Evolutionary conservation across 352 stramenopile species (phyloP).

Genomic region (Globisporangium rhizosaccharum): DNA sequence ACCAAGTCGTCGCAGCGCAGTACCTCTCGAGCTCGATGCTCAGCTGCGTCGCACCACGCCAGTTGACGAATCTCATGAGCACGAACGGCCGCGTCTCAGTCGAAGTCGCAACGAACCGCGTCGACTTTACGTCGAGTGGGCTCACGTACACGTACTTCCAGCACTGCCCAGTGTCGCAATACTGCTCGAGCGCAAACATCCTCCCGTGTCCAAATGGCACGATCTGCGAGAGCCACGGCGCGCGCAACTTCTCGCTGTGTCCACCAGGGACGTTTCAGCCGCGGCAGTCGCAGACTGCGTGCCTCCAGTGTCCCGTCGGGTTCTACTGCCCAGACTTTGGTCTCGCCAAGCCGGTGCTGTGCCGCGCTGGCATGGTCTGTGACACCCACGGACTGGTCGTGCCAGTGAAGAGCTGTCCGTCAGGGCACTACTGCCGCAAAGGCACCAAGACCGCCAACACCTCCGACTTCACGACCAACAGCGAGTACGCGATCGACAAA

Average conservation of each 20-base stretch:
- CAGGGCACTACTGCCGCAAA: constrained; percentile 90
- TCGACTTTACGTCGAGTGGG: constrained; percentile 76
- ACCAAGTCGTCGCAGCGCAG: constrained; percentile 51
- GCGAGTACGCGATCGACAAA: constrained; percentile 48
- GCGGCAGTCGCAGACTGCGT: constrained; percentile 61
- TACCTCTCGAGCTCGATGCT: constrained; percentile 77
- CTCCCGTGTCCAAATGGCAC: constrained; percentile 88
- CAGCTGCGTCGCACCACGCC: constrained; percentile 73
- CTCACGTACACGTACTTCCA: constrained; percentile 74
- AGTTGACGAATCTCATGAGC: constrained; percentile 37
- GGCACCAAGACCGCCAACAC: constrained; percentile 89
- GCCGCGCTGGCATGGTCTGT: constrained; percentile 91
- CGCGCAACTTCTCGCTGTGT: constrained; percentile 94
- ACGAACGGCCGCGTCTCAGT: constrained; percentile 52
- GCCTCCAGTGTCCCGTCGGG: constrained; percentile 91
- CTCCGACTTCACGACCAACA: constrained; percentile 54
- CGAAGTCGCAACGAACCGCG: constrained; percentile 82
- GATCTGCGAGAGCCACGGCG: constrained; percentile 30
- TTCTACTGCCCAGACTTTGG: constrained; percentile 93
- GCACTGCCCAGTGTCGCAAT: constrained; percentile 48
- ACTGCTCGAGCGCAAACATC: constrained; percentile 53
- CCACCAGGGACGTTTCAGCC: constrained; percentile 92
- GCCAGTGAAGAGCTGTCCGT: constrained; percentile 82
- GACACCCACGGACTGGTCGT: constrained; percentile 79
- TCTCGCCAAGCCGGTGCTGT: constrained; percentile 86